phyloP scores from a whole-genome alignment of 2,329 filamentous ascomycete species.

The Sclerotinia nivalis region DNA sequence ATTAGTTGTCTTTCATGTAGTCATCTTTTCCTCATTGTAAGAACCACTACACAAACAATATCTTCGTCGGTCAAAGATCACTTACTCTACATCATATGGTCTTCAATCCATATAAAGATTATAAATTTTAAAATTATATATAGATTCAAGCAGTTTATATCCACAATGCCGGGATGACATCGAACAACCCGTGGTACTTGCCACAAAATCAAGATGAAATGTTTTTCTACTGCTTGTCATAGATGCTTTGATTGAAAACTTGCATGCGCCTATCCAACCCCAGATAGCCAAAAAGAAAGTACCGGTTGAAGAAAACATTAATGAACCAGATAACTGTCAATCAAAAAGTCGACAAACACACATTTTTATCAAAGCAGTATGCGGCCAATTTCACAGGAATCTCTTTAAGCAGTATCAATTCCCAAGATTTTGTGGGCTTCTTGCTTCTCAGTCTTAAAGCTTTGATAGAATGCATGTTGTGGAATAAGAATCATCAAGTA shows the following conservation, averaged over 20 bases:
- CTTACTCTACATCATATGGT: background rate
- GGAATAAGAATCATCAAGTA: background rate
- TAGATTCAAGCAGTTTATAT: background rate
- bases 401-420: background rate
- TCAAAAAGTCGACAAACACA: background rate
- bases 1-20: background rate
- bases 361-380: background rate
- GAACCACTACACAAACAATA: background rate
- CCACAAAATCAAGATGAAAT: background rate
- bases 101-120: background rate
- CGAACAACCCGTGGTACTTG: background rate
- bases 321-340: too few species aligned
- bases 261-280: too few species aligned
- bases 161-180: background rate
- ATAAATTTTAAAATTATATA: background rate
- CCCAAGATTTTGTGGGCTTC: fast-evolving
- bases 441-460: fast-evolving
- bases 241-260: too few species aligned
- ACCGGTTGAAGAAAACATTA: too few species aligned
- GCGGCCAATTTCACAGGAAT: background rate
- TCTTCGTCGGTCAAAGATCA: background rate
- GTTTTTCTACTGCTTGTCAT: too few species aligned
- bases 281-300: too few species aligned
- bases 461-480: fast-evolving
- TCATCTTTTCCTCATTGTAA: background rate